A percentile compares a stretch with the other conserved stretches of the same genome.
These are phyloP conservation scores for Globisporangium takayamanum DNA, from an alignment of 352 stramenopile species.

Conservation along the genomic window DNA sequence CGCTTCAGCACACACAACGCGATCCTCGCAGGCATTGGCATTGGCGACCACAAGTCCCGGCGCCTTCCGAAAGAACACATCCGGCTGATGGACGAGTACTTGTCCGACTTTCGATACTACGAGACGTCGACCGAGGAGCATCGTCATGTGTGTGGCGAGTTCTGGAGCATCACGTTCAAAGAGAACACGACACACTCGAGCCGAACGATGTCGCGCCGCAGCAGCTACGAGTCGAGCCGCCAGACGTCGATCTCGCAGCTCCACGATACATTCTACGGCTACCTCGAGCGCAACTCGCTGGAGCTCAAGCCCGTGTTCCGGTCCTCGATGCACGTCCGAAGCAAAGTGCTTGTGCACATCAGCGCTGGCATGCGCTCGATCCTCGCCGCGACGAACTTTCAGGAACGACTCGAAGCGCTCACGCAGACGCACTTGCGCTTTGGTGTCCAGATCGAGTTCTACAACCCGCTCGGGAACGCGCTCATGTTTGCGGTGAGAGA, in stretches of 20 bases:
- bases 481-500: constrained; percentile 76
- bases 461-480: constrained; percentile 85
- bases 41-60: constrained; percentile 1
- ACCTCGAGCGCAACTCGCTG: constrained; percentile 39
- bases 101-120: constrained; percentile 33
- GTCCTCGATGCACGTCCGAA: constrained; percentile 46
- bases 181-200: constrained; percentile 10
- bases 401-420: constrained; percentile 54
- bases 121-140: constrained; percentile 27
- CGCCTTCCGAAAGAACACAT: constrained; percentile 21
- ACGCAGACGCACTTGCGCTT: constrained; percentile 77
- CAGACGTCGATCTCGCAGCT: constrained; percentile 20
- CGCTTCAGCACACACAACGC: constrained; percentile 16
- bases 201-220: constrained; percentile 9
- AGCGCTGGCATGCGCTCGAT: constrained; percentile 43
- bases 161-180: constrained; percentile 33
- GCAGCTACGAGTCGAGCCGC: constrained; percentile 14
- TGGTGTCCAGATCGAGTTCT: constrained; percentile 82
- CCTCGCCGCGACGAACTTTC: constrained; percentile 39
- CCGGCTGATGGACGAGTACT: constrained; percentile 25
- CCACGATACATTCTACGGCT: constrained; percentile 43
- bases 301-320: constrained; percentile 44
- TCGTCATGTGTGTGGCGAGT: constrained; percentile 20
- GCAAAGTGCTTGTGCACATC: constrained; percentile 89
- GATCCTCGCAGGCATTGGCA: constrained; percentile 5